Evolutionary conservation across 73 alveolate species (phyloP), one percentile per base, ranked within the genome.

Genomic region (Tetrahymena thermophila): DNA sequence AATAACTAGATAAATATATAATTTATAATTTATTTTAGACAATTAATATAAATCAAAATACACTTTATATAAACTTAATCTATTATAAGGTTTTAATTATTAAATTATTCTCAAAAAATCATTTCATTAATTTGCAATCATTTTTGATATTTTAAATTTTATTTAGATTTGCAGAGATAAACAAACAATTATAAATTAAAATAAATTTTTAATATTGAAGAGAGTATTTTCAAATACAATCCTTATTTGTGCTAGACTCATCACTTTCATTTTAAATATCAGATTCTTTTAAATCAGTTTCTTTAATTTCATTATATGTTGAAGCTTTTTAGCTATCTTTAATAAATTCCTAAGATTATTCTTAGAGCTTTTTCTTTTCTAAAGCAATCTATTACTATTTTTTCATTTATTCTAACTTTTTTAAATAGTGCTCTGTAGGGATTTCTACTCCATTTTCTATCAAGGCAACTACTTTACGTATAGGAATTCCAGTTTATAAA

Each of bases 401-500:
- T 71, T 71, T 71, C 89, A 71, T 71, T 71, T 71, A 71, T 71
- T 71, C 89, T 71, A 71, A 19, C 37, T 71, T 71, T 28, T 71
- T 71, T 28, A 71, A 28, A 31, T 71, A 71, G 89, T 71, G 89
- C 17, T 71, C 35, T 9, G 89, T 71, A 71, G 35, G 89, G 11
- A 71, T 34, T 71, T 71, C 89, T 28, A 71, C 89, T 23, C 89
- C 89, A 19, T 71, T 71, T 31, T 71, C 89, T 23, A 71, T 71
- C 23, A 31, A 28, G 13, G 89, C 35, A 4, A 71, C 89, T 84
- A 94, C 43, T 83, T 95, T 95, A 85, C 97, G 34, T 31, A 85
- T 85, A 19, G 97, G 97, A 9, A 95, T 95, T 35, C 95, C 43
- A 21, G 85, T 89, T 35, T 35, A 43, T 37, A 95, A 43, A 34